Percentiles rank a stretch among this genome's conserved stretches.
phyloP scores from a whole-genome alignment of 306 rosid genomes.

The Cyclanthera cordifolia region DNA sequence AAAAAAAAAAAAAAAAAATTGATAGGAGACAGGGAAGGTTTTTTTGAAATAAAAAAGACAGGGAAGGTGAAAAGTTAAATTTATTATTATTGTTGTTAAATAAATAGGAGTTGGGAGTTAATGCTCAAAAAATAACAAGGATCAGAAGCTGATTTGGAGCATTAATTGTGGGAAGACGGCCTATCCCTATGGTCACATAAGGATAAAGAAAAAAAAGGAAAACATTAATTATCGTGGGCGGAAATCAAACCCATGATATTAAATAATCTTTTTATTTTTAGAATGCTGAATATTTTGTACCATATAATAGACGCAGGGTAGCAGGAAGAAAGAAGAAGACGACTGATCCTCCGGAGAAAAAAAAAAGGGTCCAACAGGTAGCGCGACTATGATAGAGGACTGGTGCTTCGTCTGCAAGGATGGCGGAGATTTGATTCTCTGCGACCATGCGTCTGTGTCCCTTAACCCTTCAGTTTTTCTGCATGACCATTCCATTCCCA shows the following conservation, averaged over 20 bases:
- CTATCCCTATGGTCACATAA: no score
- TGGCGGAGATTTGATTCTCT: slow-evolving; percentile 33
- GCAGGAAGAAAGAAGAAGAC: background rate
- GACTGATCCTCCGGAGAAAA: no score
- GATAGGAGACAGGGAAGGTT: no score
- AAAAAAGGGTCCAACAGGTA: background rate
- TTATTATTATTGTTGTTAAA: no score
- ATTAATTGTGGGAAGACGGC: background rate
- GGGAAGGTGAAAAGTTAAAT: no score
- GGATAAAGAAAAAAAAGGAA: background rate
- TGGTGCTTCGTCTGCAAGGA: slow-evolving; percentile 53
- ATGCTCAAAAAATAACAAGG: background rate
- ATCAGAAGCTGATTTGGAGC: background rate
- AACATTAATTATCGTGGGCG: background rate
- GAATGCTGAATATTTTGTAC: background rate
- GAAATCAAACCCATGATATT: background rate
- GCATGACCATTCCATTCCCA: background rate
- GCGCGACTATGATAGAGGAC: slow-evolving; percentile 15
- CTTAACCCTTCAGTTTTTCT: background rate
- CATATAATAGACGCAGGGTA: no score
- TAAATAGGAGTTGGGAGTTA: background rate
- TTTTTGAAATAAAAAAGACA: no score
- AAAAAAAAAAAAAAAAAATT: no score
- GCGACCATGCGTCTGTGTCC: slow-evolving; percentile 26
- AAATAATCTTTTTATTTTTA: background rate